Evolutionary conservation across 2,329 filamentous ascomycete genomes (phyloP).

Genomic region (Dothistroma septosporum): DNA sequence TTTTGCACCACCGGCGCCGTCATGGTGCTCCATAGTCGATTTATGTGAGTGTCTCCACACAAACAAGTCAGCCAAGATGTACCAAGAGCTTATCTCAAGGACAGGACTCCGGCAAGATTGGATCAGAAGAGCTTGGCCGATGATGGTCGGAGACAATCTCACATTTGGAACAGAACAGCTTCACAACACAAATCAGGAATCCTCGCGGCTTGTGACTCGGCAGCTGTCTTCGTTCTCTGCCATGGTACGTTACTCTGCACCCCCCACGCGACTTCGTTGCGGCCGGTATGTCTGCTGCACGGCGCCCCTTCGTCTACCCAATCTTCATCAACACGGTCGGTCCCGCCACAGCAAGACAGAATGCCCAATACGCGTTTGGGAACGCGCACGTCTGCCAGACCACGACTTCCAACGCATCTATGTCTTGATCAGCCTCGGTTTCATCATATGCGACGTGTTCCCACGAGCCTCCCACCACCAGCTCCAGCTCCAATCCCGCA

Average conservation of each 20-base stretch:
- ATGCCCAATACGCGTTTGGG: not conserved
- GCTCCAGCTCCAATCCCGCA: not conserved
- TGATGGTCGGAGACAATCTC: no score
- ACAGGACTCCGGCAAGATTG: no score
- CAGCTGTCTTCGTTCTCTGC: not conserved
- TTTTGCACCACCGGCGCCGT: no score
- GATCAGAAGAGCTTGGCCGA: no score
- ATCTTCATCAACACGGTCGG: not conserved
- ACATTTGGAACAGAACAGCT: no score
- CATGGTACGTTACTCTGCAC: not conserved
- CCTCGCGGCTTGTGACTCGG: not conserved
- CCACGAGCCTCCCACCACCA: not conserved
- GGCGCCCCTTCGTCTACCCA: not conserved
- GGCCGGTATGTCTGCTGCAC: not conserved
- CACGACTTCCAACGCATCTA: not conserved
- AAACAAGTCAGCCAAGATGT: no score
- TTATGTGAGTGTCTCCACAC: no score
- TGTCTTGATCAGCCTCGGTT: not conserved
- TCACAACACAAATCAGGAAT: no score
- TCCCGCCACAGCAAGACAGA: not conserved
- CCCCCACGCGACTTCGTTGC: not conserved
- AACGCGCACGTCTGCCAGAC: not conserved
- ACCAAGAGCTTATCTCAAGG: no score
- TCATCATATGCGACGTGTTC: not conserved
- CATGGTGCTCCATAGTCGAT: no score